Evolutionary conservation across 2,329 filamentous ascomycete genomes (phyloP).

Genomic region (Aspergillus caelatus): DNA sequence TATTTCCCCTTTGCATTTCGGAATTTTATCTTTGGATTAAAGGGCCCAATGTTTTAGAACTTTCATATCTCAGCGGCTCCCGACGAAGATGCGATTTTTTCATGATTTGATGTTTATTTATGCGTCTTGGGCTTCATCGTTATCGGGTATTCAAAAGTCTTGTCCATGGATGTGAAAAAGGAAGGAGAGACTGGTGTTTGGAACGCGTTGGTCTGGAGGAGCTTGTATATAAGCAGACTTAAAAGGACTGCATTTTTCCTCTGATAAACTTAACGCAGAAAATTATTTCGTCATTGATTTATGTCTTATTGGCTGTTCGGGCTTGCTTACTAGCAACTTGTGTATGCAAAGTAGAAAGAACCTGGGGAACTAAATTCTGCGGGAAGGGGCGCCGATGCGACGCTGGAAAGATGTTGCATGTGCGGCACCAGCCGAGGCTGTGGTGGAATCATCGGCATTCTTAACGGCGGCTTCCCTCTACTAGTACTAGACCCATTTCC

Average conservation of each 20-base stretch:
- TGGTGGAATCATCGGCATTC: background rate
- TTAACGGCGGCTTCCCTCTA: conserved; percentile 1
- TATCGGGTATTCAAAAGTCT: conserved; percentile 33
- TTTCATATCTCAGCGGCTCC: conserved; percentile 24
- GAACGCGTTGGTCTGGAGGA: conserved; percentile 24
- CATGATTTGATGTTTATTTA: conserved; percentile 39
- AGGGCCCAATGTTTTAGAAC: conserved; percentile 22
- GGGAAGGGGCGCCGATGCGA: background rate
- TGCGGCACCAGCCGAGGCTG: conserved; percentile 17
- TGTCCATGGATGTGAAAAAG: conserved; percentile 27
- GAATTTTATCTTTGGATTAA: conserved; percentile 23
- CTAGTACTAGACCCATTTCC: conserved; percentile 4
- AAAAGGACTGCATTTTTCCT: conserved; percentile 23
- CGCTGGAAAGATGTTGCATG: conserved; percentile 8
- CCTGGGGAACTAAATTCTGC: background rate
- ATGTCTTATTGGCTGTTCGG: background rate
- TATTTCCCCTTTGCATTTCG: conserved; percentile 18
- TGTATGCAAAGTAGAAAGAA: background rate
- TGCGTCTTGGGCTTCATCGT: conserved; percentile 32
- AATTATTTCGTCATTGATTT: conserved; percentile 1
- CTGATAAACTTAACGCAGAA: conserved; percentile 7
- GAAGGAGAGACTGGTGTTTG: conserved; percentile 33
- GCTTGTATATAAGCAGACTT: conserved; percentile 37
- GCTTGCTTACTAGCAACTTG: background rate
- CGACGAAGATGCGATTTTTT: conserved; percentile 25